Conservation (phyloP, 2,329 filamentous ascomycete species). For the Aspergillus candidus region DNA sequence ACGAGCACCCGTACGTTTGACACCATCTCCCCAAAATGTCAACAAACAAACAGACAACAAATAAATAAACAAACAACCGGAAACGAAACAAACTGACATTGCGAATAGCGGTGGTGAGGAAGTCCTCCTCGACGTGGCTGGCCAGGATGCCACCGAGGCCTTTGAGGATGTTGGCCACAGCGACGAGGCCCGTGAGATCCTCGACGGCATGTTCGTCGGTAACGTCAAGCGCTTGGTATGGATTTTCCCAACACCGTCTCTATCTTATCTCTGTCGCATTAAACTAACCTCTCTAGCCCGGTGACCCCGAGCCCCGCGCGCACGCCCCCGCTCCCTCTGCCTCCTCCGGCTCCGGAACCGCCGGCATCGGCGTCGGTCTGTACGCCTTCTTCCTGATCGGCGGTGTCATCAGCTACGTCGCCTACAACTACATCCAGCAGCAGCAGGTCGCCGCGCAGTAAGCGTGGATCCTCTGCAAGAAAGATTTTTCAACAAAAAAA, state of each 20-base stretch:
- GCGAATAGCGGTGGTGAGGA: constrained; percentile 83
- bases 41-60: constrained; percentile 2
- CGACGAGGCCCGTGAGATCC: constrained; percentile 93
- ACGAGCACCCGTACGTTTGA: constrained; percentile 80
- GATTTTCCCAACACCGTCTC: constrained; percentile 10
- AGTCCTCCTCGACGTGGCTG: constrained; percentile 90
- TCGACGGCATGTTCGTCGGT: constrained; percentile 69
- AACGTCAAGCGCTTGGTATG: constrained; percentile 73
- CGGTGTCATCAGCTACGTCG: constrained; percentile 68
- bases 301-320: constrained; percentile 69
- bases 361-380: constrained; percentile 65
- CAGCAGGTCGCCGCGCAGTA: constrained; percentile 9
- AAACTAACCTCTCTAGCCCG: constrained; percentile 44
- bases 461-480: no score
- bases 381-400: constrained; percentile 77
- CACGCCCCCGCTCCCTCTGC: constrained; percentile 44
- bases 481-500: background rate
- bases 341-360: constrained; percentile 23
- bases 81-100: constrained; percentile 3
- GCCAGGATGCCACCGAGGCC: constrained; percentile 93
- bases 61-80: no score
- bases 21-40: constrained; percentile 2
- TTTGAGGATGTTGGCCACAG: constrained; percentile 99
- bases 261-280: background rate
- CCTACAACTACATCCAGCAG: constrained; percentile 75